These are phyloP conservation scores for Copromyces sp. DNA, from an alignment of 495 filamentous ascomycete species.

Conservation along the genomic window DNA sequence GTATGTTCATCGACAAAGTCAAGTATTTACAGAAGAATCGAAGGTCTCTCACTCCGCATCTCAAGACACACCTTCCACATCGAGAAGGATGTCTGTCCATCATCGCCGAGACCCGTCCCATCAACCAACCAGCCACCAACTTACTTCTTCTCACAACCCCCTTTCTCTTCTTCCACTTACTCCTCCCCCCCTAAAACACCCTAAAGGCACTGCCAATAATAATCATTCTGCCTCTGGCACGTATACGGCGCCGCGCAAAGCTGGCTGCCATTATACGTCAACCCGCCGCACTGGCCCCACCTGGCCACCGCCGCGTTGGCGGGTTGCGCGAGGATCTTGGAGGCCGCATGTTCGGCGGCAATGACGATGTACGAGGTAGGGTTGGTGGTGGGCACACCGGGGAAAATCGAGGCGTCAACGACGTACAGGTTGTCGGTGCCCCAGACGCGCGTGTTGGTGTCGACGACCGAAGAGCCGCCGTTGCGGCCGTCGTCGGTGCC, in stretches of 20 bases:
- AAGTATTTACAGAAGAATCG: neutral
- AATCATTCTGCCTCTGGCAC: conserved; percentile 16
- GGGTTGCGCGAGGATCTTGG: conserved; percentile 38
- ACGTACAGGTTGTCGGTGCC: conserved; percentile 62
- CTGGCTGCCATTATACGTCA: conserved; percentile 16
- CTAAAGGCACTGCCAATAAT: conserved; percentile 17
- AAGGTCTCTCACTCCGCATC: neutral
- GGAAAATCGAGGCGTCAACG: conserved; percentile 54
- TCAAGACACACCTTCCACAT: neutral
- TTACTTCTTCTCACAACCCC: neutral
- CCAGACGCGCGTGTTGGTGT: conserved; percentile 58
- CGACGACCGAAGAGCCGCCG: conserved; percentile 59
- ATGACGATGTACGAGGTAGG: conserved; percentile 50
- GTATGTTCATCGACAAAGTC: neutral
- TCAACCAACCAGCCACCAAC: neutral
- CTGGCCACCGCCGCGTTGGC: conserved; percentile 5
- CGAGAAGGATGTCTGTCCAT: too few relatives aligned
- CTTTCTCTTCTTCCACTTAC: neutral
- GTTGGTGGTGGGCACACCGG: conserved; percentile 50
- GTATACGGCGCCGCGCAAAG: conserved; percentile 12
- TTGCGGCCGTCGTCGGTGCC: conserved; percentile 55
- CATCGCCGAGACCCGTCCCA: neutral
- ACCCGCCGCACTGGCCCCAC: conserved; percentile 37
- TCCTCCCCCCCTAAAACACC: neutral
- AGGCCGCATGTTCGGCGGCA: conserved; percentile 43